Conservation (phyloP, 192 early-diverging fungal genomes). For the Lobulomyces angularis region DNA sequence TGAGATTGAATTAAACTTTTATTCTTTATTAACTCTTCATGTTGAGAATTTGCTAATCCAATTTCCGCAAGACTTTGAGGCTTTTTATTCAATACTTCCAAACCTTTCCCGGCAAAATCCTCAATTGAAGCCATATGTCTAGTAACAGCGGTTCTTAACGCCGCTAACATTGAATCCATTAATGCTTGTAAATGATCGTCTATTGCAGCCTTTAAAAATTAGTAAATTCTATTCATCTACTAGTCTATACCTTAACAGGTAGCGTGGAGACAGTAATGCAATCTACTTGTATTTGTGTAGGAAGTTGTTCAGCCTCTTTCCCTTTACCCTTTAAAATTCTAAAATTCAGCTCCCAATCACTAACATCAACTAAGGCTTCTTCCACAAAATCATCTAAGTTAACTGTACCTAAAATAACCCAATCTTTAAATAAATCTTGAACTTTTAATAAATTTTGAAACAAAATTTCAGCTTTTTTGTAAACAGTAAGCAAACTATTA, state of each 20-base stretch:
- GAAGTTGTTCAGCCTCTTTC: slow-evolving; percentile 44
- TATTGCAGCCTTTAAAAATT: slow-evolving; percentile 39
- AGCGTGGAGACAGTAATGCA: slow-evolving; percentile 38
- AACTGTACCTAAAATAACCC: slow-evolving; percentile 39
- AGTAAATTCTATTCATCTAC: too few relatives aligned
- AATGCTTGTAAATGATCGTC: slow-evolving; percentile 46
- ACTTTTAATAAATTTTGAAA: slow-evolving; percentile 35
- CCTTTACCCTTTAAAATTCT: slow-evolving; percentile 39
- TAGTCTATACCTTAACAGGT: too few relatives aligned
- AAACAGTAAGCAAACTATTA: slow-evolving; percentile 26
- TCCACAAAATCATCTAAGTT: slow-evolving; percentile 36
- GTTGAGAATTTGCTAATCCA: slow-evolving; percentile 32
- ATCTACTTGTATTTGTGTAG: slow-evolving; percentile 29
- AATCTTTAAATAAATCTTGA: slow-evolving; percentile 40
- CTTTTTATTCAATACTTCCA: slow-evolving; percentile 28
- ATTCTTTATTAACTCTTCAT: slow-evolving; percentile 31
- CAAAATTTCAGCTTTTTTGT: slow-evolving; percentile 33
- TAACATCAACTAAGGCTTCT: slow-evolving; percentile 22
- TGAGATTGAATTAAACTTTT: slow-evolving; percentile 25
- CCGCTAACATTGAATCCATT: slow-evolving; percentile 33
- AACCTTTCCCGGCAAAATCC: slow-evolving; percentile 31
- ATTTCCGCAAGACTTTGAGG: slow-evolving; percentile 42
- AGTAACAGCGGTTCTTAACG: slow-evolving; percentile 20
- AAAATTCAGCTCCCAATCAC: slow-evolving; percentile 43
- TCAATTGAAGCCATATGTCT: slow-evolving; percentile 28